Conservation (phyloP, 2,329 filamentous ascomycete genomes). For the Fusarium equiseti region DNA sequence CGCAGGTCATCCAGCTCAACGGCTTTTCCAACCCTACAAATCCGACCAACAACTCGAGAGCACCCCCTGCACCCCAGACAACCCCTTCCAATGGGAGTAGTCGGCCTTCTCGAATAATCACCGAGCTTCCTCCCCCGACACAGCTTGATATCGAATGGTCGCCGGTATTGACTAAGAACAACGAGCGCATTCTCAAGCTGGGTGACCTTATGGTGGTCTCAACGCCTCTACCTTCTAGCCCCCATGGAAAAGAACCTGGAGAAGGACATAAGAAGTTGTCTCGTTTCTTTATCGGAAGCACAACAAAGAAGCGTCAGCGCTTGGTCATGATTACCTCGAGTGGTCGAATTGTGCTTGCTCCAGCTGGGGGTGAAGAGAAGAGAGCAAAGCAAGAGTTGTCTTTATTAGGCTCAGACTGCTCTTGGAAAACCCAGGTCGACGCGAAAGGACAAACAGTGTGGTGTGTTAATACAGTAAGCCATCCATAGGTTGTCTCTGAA, state of each 20-base stretch:
- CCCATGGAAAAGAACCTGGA: conserved; percentile 76
- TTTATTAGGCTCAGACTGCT: conserved; percentile 79
- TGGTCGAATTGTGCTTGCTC: conserved; percentile 88
- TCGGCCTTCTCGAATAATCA: conserved; percentile 85
- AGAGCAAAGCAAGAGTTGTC: conserved; percentile 93
- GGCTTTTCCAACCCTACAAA: conserved; percentile 57
- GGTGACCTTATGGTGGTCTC: conserved; percentile 90
- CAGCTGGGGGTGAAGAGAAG: conserved; percentile 94
- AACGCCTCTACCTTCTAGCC: conserved; percentile 79
- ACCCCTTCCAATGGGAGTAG: conserved; percentile 59
- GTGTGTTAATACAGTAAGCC: conserved; percentile 91
- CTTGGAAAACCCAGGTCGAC: conserved; percentile 84
- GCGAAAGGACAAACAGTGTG: conserved; percentile 89
- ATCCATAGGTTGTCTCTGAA: not conserved
- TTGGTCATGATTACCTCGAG: conserved; percentile 96
- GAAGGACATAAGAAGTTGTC: conserved; percentile 89
- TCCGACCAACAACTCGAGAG: conserved; percentile 50
- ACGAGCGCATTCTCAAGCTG: conserved; percentile 94
- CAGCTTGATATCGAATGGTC: conserved; percentile 99
- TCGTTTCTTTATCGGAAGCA: conserved; percentile 91
- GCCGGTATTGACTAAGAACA: conserved; percentile 88
- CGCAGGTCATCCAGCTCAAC: conserved; percentile 79
- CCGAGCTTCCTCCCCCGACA: conserved; percentile 94
- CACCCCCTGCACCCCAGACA: conserved; percentile 53
- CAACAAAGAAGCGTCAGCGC: conserved; percentile 91